Percentiles rank a stretch among this genome's conserved stretches.
phyloP scores from a whole-genome alignment of 2,329 filamentous ascomycete genomes.

The Colletotrichum lini region DNA sequence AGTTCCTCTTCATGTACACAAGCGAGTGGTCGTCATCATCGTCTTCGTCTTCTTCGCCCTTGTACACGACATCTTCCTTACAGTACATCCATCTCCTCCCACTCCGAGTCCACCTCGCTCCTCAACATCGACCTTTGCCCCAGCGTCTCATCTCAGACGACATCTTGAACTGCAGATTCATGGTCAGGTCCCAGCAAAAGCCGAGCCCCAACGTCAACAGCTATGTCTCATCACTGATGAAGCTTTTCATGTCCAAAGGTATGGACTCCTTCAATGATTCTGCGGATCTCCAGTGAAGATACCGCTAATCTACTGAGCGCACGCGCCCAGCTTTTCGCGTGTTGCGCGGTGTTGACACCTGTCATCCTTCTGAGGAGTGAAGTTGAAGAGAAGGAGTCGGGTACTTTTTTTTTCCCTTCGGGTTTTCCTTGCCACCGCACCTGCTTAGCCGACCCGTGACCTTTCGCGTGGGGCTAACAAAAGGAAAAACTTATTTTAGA shows the following conservation, averaged over 20 bases:
- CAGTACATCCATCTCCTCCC: constrained; percentile 11
- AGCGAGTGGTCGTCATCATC: not conserved
- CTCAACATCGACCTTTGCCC: not conserved
- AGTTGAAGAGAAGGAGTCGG: constrained; percentile 22
- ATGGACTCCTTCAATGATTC: constrained; percentile 15
- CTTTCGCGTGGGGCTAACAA: not conserved
- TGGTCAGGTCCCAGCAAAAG: constrained; percentile 14
- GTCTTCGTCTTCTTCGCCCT: constrained; percentile 15
- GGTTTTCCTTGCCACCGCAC: constrained; percentile 19
- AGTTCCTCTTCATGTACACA: not conserved
- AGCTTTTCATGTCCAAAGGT: constrained; percentile 18
- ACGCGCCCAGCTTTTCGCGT: constrained; percentile 7
- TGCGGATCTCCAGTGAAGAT: constrained; percentile 16
- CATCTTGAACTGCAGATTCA: constrained; percentile 21
- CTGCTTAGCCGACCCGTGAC: constrained; percentile 13
- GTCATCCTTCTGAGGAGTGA: constrained; percentile 15
- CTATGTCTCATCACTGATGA: constrained; percentile 28
- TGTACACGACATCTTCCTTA: constrained; percentile 5
- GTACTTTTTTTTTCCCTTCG: constrained; percentile 14
- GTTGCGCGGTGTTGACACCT: constrained; percentile 1
- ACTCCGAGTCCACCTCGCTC: constrained; percentile 20
- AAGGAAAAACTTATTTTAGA: not conserved
- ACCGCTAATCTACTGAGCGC: constrained; percentile 18
- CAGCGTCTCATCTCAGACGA: constrained; percentile 23
- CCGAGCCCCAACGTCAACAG: constrained; percentile 16